Conservation (phyloP, 768 basidiomycete genomes). For the Hericium erinaceus region DNA sequence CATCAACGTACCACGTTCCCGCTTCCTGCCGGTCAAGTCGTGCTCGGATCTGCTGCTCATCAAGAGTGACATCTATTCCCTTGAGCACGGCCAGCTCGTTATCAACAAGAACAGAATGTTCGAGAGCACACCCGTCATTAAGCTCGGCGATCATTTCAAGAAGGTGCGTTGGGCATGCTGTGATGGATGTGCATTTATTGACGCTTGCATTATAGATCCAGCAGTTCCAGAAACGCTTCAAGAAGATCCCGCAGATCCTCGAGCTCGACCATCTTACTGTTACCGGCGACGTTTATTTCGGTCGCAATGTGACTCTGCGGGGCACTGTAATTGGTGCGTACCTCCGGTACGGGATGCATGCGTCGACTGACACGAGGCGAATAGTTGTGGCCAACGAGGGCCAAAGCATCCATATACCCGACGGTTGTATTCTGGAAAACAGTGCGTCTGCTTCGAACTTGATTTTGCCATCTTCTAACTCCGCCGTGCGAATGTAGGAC, state of each 20-base stretch:
- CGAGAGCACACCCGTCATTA: conserved; percentile 59
- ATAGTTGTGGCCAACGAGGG: conserved; percentile 46
- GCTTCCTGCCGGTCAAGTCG: conserved; percentile 60
- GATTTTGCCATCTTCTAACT: neutral
- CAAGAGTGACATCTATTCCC: conserved; percentile 61
- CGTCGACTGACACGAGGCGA: neutral
- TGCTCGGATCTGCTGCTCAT: conserved; percentile 59
- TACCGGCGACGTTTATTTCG: conserved; percentile 59
- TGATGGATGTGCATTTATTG: neutral
- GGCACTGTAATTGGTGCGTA: conserved; percentile 53
- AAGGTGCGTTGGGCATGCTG: conserved; percentile 33
- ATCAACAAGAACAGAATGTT: conserved; percentile 54
- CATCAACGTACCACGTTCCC: conserved; percentile 63
- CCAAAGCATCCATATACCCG: conserved; percentile 47
- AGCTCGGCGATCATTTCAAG: conserved; percentile 72
- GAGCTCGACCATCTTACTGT: conserved; percentile 73
- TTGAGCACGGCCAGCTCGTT: conserved; percentile 60
- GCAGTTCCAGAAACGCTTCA: conserved; percentile 68
- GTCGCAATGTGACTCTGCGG: conserved; percentile 52
- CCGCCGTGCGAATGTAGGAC: conserved; percentile 27
- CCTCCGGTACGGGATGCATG: neutral
- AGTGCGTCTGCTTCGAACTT: conserved; percentile 16
- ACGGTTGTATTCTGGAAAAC: conserved; percentile 47
- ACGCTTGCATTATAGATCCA: conserved; percentile 26
- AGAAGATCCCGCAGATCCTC: conserved; percentile 62